Evolutionary conservation across 805 yeast species (phyloP).

Genomic region (Candida sakaeoensis): DNA sequence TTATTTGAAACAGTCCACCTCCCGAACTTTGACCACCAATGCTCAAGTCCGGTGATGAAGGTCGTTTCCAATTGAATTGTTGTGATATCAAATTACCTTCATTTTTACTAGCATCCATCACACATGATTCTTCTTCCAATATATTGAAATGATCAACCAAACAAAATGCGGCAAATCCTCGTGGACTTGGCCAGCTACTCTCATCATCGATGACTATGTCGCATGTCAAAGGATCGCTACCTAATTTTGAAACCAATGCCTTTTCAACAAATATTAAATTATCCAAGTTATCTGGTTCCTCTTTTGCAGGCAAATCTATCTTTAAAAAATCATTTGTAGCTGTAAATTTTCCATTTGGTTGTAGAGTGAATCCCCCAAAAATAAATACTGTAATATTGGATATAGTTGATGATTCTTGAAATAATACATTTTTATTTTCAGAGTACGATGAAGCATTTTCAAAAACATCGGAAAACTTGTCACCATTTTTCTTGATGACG

Average conservation of each 20-base stretch:
- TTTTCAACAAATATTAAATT: conserved; percentile 11
- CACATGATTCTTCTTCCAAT: conserved; percentile 2
- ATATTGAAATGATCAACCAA: conserved; percentile 21
- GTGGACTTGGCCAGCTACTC: conserved; percentile 30
- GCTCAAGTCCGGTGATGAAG: conserved; percentile 2
- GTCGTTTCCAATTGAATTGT: background rate
- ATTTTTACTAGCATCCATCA: conserved; percentile 1
- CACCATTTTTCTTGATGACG: background rate
- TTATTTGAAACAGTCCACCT: background rate
- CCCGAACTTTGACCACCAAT: background rate
- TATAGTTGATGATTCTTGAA: conserved; percentile 11
- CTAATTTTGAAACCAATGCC: conserved; percentile 17
- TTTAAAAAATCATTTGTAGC: conserved; percentile 34
- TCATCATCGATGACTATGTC: conserved; percentile 7
- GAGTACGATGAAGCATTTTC: conserved; percentile 4
- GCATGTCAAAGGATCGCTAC: conserved; percentile 5
- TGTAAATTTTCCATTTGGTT: conserved; percentile 17
- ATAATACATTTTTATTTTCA: conserved; percentile 4
- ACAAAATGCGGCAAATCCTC: conserved; percentile 38
- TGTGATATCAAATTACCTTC: background rate
- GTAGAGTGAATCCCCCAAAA: conserved; percentile 38
- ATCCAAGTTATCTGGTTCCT: conserved; percentile 9
- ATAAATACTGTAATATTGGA: conserved; percentile 27
- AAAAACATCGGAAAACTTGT: conserved; percentile 1
- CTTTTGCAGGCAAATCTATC: conserved; percentile 29